Evolutionary conservation across 352 stramenopile genomes (phyloP), one percentile per base, ranked within the genome.

Genomic region (Globisporangium ultimum): DNA sequence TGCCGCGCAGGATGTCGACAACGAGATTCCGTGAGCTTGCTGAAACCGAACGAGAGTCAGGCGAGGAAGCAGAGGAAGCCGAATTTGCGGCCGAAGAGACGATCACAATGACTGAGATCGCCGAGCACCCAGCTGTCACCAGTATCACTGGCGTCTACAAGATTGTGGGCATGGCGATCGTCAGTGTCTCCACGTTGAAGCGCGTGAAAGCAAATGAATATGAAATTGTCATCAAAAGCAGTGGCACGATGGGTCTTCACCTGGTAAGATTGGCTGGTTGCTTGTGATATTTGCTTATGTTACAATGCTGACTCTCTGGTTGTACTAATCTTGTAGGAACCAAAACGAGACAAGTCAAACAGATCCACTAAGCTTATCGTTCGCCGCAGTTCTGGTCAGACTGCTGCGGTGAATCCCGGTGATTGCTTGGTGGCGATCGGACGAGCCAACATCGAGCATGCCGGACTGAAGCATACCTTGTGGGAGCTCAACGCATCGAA

Each of bases 91-190:
- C 66, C n/a, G 80, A 89, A 57, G 78, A 92, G 36, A 92, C 83
- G 11, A 74, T 90, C 52, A 92, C 83, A 8, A 66, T 68, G 3
- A 78, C 84, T 22, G 72, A 82, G 10, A 61, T 90, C 10, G 78
- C 80, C n/a, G 78, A 90, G 38, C 83, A 92, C 51, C 83, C 84
- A 5, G 66, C 81, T 9, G 79, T 93, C 47, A 82, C 77, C 46
- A 91, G 78, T 53, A 89, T 93, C 63, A 93, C 84, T 9, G 84
- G 84, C 40, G 84, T 91, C n/a, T 91, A 93, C 61, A 80, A 82
- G 59, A 79, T 88, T 13, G 80, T 88, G 14, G 80, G 80, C 21
- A 91, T 91, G 84, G 69, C 71, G 34, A 84, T 80, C 53, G 81
- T 91, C 40, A 91, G 82, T 55, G 80, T 93, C n/a, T 91, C 81